Percentiles rank a stretch among this genome's conserved stretches.
These are phyloP conservation scores for Globisporangium nodosum DNA, from an alignment of 352 stramenopile genomes.

Conservation along the genomic window DNA sequence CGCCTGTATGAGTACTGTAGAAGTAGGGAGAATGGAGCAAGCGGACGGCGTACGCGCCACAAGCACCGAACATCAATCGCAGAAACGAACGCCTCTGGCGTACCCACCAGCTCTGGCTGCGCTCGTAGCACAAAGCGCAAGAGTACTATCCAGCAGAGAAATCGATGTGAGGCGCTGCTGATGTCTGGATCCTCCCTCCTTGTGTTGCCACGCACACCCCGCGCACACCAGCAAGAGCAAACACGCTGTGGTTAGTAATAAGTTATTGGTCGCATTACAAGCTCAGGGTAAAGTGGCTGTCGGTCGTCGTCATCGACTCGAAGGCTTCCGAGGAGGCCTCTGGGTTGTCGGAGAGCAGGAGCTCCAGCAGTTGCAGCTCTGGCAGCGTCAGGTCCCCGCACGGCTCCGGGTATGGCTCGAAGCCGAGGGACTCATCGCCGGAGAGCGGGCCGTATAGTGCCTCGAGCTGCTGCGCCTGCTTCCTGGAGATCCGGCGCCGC, in stretches of 20 bases:
- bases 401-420: slow-evolving; percentile 8
- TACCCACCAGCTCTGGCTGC: too few relatives aligned
- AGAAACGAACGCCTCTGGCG: too few relatives aligned
- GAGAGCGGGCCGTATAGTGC: slow-evolving; percentile 7
- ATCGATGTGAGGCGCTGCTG: not conserved
- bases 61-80: not conserved
- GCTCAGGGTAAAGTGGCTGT: not conserved
- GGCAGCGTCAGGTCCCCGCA: slow-evolving; percentile 11
- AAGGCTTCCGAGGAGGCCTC: slow-evolving; percentile 2
- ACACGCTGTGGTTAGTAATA: slow-evolving; percentile 1
- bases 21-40: not conserved
- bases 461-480: slow-evolving; percentile 11
- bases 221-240: not conserved
- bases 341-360: slow-evolving; percentile 10
- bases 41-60: not conserved
- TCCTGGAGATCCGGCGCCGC: slow-evolving; percentile 15
- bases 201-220: not conserved
- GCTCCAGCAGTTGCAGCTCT: slow-evolving; percentile 11
- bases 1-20: too few relatives aligned
- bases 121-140: not conserved
- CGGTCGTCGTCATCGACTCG: not conserved
- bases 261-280: slow-evolving; percentile 4
- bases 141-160: not conserved
- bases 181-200: not conserved
- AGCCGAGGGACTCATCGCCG: slow-evolving; percentile 2